Percentiles rank a stretch among this genome's conserved stretches.
Evolutionary conservation across 1,284 basidiomycete genomes (phyloP).

Genomic region (Violaceomyces palustris): DNA sequence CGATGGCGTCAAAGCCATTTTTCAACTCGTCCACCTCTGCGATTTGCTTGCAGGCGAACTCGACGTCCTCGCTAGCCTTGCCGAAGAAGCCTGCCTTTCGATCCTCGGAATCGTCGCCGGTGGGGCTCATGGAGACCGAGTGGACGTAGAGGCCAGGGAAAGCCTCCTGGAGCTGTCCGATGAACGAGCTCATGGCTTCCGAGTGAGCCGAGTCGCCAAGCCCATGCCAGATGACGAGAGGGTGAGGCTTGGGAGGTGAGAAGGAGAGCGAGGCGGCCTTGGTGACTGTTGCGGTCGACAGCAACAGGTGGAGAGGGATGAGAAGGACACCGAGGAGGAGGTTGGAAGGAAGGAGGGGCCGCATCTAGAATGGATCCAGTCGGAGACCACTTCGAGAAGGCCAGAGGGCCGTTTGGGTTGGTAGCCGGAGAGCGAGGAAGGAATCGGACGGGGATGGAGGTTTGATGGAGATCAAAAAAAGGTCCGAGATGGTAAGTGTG

Average conservation of each 20-base stretch:
- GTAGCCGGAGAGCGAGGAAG: too few relatives aligned
- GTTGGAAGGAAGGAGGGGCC: background rate
- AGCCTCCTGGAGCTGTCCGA: conserved; percentile 63
- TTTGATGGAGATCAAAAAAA: too few relatives aligned
- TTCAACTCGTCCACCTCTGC: conserved; percentile 65
- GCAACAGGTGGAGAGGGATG: background rate
- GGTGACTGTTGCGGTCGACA: conserved; percentile 3
- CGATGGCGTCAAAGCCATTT: conserved; percentile 57
- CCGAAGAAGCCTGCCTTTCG: conserved; percentile 73
- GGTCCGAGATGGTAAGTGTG: too few relatives aligned
- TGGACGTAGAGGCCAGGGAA: conserved; percentile 83
- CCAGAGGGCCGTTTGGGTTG: too few relatives aligned
- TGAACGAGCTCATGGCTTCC: conserved; percentile 62
- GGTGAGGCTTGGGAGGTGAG: conserved; percentile 19
- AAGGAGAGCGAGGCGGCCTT: conserved; percentile 8
- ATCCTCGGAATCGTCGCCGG: conserved; percentile 68
- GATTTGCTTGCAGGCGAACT: conserved; percentile 66
- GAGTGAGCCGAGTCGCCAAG: conserved; percentile 64
- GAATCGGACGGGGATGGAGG: too few relatives aligned
- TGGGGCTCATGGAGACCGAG: conserved; percentile 60
- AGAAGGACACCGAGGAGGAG: background rate
- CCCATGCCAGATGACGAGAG: conserved; percentile 89
- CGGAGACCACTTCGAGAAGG: too few relatives aligned
- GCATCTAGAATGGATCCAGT: too few relatives aligned
- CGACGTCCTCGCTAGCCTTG: conserved; percentile 69